A percentile compares a stretch with the other conserved stretches of the same genome.
These are phyloP conservation scores for Fusarium haematococcum DNA, from an alignment of 2,329 filamentous ascomycete species.

Conservation along the genomic window DNA sequence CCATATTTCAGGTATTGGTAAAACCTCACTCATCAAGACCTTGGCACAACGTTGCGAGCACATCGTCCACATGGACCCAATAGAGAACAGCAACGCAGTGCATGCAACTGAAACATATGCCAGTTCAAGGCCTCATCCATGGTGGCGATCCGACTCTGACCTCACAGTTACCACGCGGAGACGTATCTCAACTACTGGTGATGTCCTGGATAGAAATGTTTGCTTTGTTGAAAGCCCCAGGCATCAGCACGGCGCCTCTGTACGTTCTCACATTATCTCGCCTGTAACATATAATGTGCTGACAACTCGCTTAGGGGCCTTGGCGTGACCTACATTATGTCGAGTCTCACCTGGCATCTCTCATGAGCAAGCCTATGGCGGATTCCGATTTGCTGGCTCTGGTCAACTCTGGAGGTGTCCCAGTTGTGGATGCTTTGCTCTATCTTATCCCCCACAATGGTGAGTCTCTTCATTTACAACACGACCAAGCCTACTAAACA, in stretches of 20 bases:
- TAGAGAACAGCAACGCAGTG: conserved; percentile 50
- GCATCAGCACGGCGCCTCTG: conserved; percentile 65
- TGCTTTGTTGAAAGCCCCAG: conserved; percentile 92
- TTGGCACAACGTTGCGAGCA: conserved; percentile 89
- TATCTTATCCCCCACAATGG: conserved; percentile 80
- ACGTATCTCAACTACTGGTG: conserved; percentile 74
- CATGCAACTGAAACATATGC: conserved; percentile 77
- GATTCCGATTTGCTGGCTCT: conserved; percentile 82
- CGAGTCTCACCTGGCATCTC: conserved; percentile 58
- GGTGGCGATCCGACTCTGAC: conserved; percentile 89
- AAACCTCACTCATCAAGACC: conserved; percentile 89
- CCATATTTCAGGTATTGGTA: conserved; percentile 75
- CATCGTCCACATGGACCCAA: conserved; percentile 90
- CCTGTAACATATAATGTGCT: conserved; percentile 26
- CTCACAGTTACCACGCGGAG: conserved; percentile 68
- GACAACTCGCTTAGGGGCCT: conserved; percentile 67
- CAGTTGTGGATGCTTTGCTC: conserved; percentile 85
- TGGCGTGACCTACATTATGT: conserved; percentile 77
- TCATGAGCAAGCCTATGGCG: conserved; percentile 65
- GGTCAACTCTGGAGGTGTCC: conserved; percentile 83
- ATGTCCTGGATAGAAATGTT: conserved; percentile 88
- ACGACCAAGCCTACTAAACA: conserved; percentile 7
- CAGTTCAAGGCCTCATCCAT: conserved; percentile 85
- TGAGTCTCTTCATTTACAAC: conserved; percentile 51
- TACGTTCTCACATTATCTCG: conserved; percentile 50